A percentile compares a stretch with the other conserved stretches of the same genome.
phyloP scores from a whole-genome alignment of 106 monocot species.

The Gastrodia elata region DNA sequence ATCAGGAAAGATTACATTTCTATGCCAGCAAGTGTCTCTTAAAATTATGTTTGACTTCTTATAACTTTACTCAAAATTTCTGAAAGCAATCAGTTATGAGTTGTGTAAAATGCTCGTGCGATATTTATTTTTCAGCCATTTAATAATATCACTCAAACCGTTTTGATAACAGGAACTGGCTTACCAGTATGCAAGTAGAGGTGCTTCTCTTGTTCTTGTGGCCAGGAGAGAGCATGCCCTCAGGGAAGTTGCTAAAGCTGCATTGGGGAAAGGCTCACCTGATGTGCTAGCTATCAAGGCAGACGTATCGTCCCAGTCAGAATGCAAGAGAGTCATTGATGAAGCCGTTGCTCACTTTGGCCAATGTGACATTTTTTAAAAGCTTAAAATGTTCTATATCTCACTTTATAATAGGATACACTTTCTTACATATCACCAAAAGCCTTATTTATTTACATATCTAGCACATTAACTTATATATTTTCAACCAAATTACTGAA shows the following conservation, averaged over 20 bases:
- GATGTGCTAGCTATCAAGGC: constrained; percentile 43
- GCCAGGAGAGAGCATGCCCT: constrained; percentile 46
- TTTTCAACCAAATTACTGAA: too few relatives aligned
- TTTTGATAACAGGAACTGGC: constrained; percentile 46
- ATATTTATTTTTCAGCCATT: neutral
- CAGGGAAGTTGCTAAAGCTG: constrained; percentile 26
- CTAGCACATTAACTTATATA: too few relatives aligned
- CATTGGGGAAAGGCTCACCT: constrained; percentile 27
- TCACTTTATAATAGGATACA: neutral
- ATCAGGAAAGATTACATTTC: too few relatives aligned
- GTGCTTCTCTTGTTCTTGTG: constrained; percentile 47
- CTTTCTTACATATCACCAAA: neutral
- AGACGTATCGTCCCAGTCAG: constrained; percentile 28
- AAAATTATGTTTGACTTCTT: too few relatives aligned
- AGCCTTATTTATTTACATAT: too few relatives aligned
- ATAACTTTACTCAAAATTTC: too few relatives aligned
- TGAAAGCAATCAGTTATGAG: neutral
- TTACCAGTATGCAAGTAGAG: constrained; percentile 62
- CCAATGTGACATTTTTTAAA: constrained; percentile 16
- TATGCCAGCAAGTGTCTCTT: too few relatives aligned
- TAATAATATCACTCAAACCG: neutral
- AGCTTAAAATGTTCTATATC: neutral
- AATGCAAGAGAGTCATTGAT: constrained; percentile 38
- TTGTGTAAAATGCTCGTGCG: neutral
- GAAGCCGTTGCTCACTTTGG: constrained; percentile 42